A percentile compares a stretch with the other conserved stretches of the same genome.
Conservation (phyloP, 2,329 filamentous ascomycete species). For the Aspergillus texensis region DNA sequence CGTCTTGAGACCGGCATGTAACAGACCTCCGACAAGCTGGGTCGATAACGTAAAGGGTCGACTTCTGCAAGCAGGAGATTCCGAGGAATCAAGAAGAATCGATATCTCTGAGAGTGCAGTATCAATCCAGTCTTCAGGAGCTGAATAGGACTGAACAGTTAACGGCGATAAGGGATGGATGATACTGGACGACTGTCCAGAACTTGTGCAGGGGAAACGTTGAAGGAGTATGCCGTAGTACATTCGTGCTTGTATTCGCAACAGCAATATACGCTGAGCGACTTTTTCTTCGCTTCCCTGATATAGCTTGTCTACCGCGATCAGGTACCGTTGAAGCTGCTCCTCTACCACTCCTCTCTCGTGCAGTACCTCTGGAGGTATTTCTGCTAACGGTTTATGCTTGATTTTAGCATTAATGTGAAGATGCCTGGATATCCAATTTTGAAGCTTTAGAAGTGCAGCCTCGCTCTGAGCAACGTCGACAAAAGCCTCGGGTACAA, state of each 20-base stretch:
- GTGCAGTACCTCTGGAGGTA: conserved; percentile 7
- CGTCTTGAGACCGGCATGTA: conserved; percentile 28
- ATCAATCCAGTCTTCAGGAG: background rate
- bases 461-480: conserved; percentile 16
- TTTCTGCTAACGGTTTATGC: conserved; percentile 1
- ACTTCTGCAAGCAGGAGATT: background rate
- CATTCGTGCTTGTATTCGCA: conserved; percentile 18
- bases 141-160: too few relatives aligned
- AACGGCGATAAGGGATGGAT: background rate
- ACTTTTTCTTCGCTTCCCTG: background rate
- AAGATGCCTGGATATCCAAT: conserved; percentile 26
- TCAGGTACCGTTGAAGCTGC: conserved; percentile 9
- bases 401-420: conserved; percentile 15
- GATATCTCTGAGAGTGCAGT: background rate
- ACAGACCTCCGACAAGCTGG: conserved; percentile 26
- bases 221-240: conserved; percentile 19
- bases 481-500: conserved; percentile 8
- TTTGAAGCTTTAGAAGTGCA: conserved; percentile 24
- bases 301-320: conserved; percentile 1
- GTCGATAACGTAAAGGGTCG: conserved; percentile 26
- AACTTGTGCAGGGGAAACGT: conserved; percentile 1
- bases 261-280: conserved; percentile 7
- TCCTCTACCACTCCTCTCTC: conserved; percentile 16
- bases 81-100: background rate
- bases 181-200: background rate